Percentiles rank a stretch among this genome's conserved stretches.
phyloP scores from a whole-genome alignment of 352 stramenopile species.

The Phytophthora lateralis region DNA sequence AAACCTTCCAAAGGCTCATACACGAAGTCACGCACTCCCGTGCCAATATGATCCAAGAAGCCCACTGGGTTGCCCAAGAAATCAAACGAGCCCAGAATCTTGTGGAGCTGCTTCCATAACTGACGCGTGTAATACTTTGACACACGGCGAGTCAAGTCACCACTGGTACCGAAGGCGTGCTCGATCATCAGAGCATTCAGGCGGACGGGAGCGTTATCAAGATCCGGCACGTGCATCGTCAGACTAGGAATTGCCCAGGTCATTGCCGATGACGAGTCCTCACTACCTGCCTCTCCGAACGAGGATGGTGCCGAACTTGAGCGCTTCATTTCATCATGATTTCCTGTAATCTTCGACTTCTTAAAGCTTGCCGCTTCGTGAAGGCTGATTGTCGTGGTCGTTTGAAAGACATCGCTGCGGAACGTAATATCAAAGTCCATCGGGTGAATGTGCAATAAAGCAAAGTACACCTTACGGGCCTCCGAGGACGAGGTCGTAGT shows the following conservation, averaged over 20 bases:
- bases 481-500: slow-evolving; percentile 72
- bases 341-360: slow-evolving; percentile 33
- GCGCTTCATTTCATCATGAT: slow-evolving; percentile 39
- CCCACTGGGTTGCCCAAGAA: slow-evolving; percentile 89
- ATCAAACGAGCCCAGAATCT: slow-evolving; percentile 89
- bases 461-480: slow-evolving; percentile 89
- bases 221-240: slow-evolving; percentile 86
- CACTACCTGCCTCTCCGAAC: slow-evolving; percentile 31
- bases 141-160: slow-evolving; percentile 82
- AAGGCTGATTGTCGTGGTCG: slow-evolving; percentile 58
- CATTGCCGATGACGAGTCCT: slow-evolving; percentile 54
- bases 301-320: slow-evolving; percentile 29
- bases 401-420: slow-evolving; percentile 86
- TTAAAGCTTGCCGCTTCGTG: slow-evolving; percentile 65
- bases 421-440: slow-evolving; percentile 91
- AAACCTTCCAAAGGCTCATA: slow-evolving; percentile 95
- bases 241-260: slow-evolving; percentile 88
- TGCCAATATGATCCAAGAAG: slow-evolving; percentile 95
- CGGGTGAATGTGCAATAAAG: slow-evolving; percentile 85
- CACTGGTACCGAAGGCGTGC: slow-evolving; percentile 88
- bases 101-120: slow-evolving; percentile 90
- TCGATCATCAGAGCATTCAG: slow-evolving; percentile 90
- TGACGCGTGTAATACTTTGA: slow-evolving; percentile 91
- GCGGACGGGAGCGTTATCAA: slow-evolving; percentile 89
- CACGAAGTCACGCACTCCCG: slow-evolving; percentile 95